phyloP scores from a whole-genome alignment of 345 rosid species.

The Eutrema heterophyllum region DNA sequence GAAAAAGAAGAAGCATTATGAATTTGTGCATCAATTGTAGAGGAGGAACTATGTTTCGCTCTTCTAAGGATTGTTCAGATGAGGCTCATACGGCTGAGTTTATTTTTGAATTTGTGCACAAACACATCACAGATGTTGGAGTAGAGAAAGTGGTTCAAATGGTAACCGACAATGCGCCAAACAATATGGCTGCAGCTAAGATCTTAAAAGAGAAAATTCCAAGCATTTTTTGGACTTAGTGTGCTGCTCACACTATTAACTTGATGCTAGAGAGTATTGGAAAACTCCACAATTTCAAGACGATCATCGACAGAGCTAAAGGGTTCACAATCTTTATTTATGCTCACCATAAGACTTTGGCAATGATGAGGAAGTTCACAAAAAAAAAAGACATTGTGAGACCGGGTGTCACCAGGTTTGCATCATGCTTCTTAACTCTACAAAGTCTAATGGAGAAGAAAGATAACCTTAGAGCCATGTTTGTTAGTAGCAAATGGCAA shows the following conservation, averaged over 20 bases:
- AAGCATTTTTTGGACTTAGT: neutral
- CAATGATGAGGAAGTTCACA: neutral
- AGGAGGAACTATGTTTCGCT: neutral
- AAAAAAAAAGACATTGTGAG: no score
- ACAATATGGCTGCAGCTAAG: neutral
- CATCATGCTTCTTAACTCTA: no score
- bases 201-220: neutral
- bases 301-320: neutral
- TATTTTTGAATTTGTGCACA: neutral
- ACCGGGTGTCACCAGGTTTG: no score
- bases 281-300: neutral
- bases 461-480: neutral
- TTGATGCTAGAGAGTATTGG: neutral
- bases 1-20: neutral
- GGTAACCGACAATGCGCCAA: neutral
- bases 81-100: neutral
- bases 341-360: neutral
- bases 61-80: neutral
- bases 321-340: neutral
- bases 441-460: neutral
- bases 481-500: neutral
- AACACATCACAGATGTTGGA: neutral
- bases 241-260: neutral
- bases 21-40: no score
- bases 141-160: neutral